Conservation (phyloP, 2,329 filamentous ascomycete genomes). For the Akanthomyces uredinophilus region DNA sequence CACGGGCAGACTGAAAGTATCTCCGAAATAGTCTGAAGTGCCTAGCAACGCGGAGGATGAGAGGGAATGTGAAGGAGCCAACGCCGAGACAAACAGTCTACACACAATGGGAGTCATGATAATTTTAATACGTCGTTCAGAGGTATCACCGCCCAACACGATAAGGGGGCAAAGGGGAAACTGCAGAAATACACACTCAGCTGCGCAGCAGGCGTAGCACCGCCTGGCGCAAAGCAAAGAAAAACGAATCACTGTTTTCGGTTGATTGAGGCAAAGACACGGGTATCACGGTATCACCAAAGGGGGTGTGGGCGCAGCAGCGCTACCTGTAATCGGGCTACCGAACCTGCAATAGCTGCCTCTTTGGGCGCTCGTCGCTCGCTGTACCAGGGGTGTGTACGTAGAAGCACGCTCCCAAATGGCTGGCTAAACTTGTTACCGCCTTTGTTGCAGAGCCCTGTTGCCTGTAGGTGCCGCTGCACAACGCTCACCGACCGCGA, state of each 20-base stretch:
- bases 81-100: background rate
- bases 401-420: background rate
- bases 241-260: background rate
- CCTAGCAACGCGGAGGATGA: background rate
- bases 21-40: background rate
- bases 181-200: background rate
- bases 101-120: background rate
- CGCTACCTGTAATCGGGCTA: background rate
- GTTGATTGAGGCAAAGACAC: conserved; percentile 4
- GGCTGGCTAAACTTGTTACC: conserved; percentile 2
- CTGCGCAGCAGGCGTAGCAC: background rate
- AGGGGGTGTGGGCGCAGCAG: background rate
- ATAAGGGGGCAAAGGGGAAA: background rate
- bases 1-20: background rate
- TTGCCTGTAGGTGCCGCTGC: conserved; percentile 1
- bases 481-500: background rate
- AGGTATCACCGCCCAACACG: conserved; percentile 4
- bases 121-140: conserved; percentile 5
- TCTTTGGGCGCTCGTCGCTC: background rate
- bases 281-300: background rate
- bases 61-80: background rate
- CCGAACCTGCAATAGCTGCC: background rate
- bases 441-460: conserved; percentile 4
- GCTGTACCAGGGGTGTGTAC: background rate
- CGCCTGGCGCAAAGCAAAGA: conserved; percentile 4